These are phyloP conservation scores for Metschnikowia kunwiensis DNA, from an alignment of 805 yeast genomes.

Conservation along the genomic window DNA sequence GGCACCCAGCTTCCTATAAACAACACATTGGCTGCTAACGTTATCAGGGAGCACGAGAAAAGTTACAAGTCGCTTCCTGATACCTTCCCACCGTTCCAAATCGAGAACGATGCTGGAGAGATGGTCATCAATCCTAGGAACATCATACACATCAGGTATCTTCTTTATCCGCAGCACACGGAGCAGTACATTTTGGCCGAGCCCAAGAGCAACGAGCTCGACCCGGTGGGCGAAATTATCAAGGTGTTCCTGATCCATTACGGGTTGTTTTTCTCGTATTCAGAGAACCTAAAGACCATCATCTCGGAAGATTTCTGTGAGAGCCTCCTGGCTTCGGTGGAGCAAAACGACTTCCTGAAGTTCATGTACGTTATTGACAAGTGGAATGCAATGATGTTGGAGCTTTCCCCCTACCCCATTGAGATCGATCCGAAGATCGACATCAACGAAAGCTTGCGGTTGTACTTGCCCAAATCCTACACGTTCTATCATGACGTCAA, in stretches of 20 bases:
- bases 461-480: conserved; percentile 12
- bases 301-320: conserved; percentile 35
- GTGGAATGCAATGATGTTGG: conserved; percentile 41
- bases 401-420: conserved; percentile 31
- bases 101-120: conserved; percentile 13
- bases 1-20: conserved; percentile 23
- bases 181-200: conserved; percentile 49
- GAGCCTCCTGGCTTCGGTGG: conserved; percentile 29
- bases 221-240: conserved; percentile 64
- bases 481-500: conserved; percentile 9
- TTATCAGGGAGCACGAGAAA: conserved; percentile 27
- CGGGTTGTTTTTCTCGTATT: conserved; percentile 40
- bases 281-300: conserved; percentile 27
- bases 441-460: conserved; percentile 17
- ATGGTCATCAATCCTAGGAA: conserved; percentile 27
- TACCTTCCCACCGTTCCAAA: conserved; percentile 34
- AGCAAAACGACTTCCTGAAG: conserved; percentile 30
- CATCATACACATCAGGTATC: conserved; percentile 30
- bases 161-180: conserved; percentile 37
- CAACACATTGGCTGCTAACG: conserved; percentile 31
- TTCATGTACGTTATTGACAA: conserved; percentile 39
- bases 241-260: conserved; percentile 40
- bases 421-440: conserved; percentile 18
- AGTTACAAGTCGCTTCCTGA: conserved; percentile 34
- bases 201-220: conserved; percentile 55